Evolutionary conservation across 495 filamentous ascomycete genomes (phyloP).

Genomic region (Podospora pseudopauciseta): DNA sequence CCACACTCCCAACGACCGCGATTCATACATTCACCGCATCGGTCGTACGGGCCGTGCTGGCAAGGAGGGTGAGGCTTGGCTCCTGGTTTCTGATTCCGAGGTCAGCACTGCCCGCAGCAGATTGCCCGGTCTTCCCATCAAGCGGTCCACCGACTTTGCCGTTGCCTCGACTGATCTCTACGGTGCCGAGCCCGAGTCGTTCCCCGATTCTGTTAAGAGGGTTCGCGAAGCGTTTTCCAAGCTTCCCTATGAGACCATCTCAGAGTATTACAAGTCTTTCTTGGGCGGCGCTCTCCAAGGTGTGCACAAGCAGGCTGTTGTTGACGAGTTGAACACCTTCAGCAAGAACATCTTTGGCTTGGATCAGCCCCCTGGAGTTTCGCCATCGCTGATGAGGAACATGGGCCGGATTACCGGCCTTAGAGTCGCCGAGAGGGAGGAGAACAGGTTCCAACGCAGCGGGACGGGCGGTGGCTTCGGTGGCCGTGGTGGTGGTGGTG

Average conservation of each 20-base stretch:
- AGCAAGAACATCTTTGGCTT: slow-evolving; percentile 59
- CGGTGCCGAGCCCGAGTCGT: slow-evolving; percentile 25
- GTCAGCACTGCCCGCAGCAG: slow-evolving; percentile 41
- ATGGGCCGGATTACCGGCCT: slow-evolving; percentile 43
- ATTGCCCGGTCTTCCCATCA: slow-evolving; percentile 64
- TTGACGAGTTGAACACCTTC: slow-evolving; percentile 61
- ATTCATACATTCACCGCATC: slow-evolving; percentile 86
- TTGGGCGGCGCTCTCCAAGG: slow-evolving; percentile 47
- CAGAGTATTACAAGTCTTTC: slow-evolving; percentile 40
- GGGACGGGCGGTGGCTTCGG: slow-evolving; percentile 10
- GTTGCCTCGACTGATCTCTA: slow-evolving; percentile 49
- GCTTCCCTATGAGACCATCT: slow-evolving; percentile 34
- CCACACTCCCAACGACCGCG: slow-evolving; percentile 64
- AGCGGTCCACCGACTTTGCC: slow-evolving; percentile 46
- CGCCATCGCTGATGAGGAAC: slow-evolving; percentile 38
- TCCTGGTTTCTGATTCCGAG: slow-evolving; percentile 65
- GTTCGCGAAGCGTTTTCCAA: slow-evolving; percentile 32
- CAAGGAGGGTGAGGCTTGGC: slow-evolving; percentile 75
- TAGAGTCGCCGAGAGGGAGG: slow-evolving; percentile 36
- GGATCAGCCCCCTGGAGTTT: slow-evolving; percentile 52
- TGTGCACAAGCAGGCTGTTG: slow-evolving; percentile 35
- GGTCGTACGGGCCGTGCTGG: slow-evolving; percentile 70
- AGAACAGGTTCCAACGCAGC: slow-evolving; percentile 8
- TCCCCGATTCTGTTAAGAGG: slow-evolving; percentile 39
- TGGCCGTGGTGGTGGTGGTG: slow-evolving; percentile 13